A percentile compares a stretch with the other conserved stretches of the same genome.
These are phyloP conservation scores for Pleurotus ostreatus DNA, from an alignment of 768 basidiomycete species.

Conservation along the genomic window DNA sequence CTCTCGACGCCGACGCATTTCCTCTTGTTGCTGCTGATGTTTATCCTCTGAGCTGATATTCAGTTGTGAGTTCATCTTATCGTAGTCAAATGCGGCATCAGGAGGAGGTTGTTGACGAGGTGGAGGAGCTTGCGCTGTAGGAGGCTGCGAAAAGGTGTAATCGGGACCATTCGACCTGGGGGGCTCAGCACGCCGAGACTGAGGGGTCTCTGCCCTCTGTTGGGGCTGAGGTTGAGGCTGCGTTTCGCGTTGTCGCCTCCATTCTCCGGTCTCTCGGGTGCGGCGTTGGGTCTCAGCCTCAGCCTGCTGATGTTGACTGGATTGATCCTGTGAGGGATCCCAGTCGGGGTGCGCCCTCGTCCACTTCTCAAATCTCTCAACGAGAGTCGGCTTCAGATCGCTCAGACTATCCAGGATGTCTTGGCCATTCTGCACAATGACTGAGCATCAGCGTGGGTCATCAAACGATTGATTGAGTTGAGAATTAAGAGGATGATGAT, in stretches of 20 bases:
- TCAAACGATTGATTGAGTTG: background rate
- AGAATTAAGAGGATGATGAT: conserved; percentile 5
- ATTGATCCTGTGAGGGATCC: conserved; percentile 1
- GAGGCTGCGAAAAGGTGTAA: conserved; percentile 9
- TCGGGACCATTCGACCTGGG: conserved; percentile 16
- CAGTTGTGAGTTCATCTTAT: conserved; percentile 1
- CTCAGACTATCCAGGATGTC: conserved; percentile 66
- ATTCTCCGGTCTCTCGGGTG: conserved; percentile 16
- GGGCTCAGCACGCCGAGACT: conserved; percentile 11
- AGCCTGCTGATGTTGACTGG: background rate
- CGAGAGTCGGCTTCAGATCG: conserved; percentile 59
- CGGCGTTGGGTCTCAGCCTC: conserved; percentile 16
- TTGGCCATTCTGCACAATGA: conserved; percentile 57
- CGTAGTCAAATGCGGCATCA: conserved; percentile 2
- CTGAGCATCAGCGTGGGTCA: conserved; percentile 13
- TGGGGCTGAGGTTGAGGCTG: conserved; percentile 2
- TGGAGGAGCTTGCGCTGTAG: background rate
- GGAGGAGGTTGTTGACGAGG: conserved; percentile 4
- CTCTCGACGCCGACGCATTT: conserved; percentile 40
- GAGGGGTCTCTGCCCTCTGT: conserved; percentile 28
- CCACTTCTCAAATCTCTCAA: conserved; percentile 66
- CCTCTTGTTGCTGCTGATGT: conserved; percentile 37
- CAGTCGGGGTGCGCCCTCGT: conserved; percentile 34
- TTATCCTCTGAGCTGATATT: conserved; percentile 23
- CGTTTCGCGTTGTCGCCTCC: conserved; percentile 28